These are phyloP conservation scores for Xylaria sp. DNA, from an alignment of 2,329 filamentous ascomycete species.

Conservation along the genomic window DNA sequence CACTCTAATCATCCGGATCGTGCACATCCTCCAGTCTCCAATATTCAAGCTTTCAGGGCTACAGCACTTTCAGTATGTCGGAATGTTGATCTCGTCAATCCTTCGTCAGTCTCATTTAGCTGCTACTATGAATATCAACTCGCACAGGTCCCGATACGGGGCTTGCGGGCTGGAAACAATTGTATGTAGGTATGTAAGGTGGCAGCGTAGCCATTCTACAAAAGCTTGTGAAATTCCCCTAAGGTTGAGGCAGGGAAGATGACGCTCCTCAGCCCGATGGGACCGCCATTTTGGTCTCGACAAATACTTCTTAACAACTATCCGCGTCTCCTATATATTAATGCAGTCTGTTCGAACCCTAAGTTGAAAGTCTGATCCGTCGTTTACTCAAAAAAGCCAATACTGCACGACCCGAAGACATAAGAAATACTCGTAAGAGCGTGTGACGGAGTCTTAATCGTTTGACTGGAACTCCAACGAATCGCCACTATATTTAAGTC, in stretches of 20 bases:
- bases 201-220: no score
- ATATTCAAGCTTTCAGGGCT: constrained; percentile 33
- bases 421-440: background rate
- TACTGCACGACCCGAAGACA: background rate
- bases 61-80: constrained; percentile 14
- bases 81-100: constrained; percentile 18
- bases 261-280: no score
- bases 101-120: background rate
- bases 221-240: background rate
- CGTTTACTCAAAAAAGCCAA: background rate
- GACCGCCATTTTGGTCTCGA: background rate
- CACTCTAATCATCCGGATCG: constrained; percentile 24
- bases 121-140: background rate
- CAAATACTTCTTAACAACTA: background rate
- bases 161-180: no score
- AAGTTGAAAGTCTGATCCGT: background rate
- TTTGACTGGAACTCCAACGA: background rate
- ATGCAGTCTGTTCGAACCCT: background rate
- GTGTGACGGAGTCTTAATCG: background rate
- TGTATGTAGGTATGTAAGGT: no score
- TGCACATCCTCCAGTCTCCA: constrained; percentile 29
- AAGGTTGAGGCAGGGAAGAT: background rate
- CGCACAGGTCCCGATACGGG: background rate
- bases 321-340: background rate
- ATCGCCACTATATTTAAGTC: background rate